Evolutionary conservation across 1,139 yeast genomes (phyloP).

Genomic region (Candida sp.): DNA sequence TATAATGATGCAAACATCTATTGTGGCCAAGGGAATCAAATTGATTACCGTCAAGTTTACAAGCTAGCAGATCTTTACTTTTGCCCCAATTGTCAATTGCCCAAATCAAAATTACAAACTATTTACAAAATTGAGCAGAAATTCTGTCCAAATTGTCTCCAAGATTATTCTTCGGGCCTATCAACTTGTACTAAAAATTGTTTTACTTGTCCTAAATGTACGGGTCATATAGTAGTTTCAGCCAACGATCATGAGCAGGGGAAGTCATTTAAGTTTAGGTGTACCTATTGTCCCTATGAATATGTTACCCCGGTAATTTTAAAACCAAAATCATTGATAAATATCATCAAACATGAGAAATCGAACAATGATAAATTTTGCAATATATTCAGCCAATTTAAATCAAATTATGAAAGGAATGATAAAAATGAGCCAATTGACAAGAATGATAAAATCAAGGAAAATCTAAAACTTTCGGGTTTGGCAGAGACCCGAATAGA

Average conservation of each 20-base stretch:
- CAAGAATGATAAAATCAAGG: constrained; percentile 3
- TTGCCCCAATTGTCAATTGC: constrained; percentile 36
- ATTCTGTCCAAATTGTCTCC: constrained; percentile 37
- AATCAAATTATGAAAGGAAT: neutral
- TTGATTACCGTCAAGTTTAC: constrained; percentile 5
- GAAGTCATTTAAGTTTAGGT: constrained; percentile 30
- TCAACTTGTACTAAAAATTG: constrained; percentile 33
- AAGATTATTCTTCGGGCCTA: constrained; percentile 25
- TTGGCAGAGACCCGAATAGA: neutral
- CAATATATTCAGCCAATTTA: constrained; percentile 8
- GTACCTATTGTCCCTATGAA: constrained; percentile 27
- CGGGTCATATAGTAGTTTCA: constrained; percentile 21
- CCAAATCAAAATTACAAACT: constrained; percentile 25
- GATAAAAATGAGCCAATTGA: neutral
- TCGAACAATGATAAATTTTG: constrained; percentile 6
- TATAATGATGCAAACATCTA: constrained; percentile 17
- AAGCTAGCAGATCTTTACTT: constrained; percentile 21
- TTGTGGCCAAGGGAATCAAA: constrained; percentile 11
- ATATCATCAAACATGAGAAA: constrained; percentile 21
- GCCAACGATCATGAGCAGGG: constrained; percentile 26
- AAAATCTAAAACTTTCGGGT: constrained; percentile 7
- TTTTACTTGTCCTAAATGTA: constrained; percentile 37
- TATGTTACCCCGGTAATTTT: constrained; percentile 26
- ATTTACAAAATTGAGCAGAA: constrained; percentile 20
- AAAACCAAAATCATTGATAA: constrained; percentile 32